A percentile compares a stretch with the other conserved stretches of the same genome.
phyloP scores from a whole-genome alignment of 805 yeast genomes.

The Kodamaea leandrae region DNA sequence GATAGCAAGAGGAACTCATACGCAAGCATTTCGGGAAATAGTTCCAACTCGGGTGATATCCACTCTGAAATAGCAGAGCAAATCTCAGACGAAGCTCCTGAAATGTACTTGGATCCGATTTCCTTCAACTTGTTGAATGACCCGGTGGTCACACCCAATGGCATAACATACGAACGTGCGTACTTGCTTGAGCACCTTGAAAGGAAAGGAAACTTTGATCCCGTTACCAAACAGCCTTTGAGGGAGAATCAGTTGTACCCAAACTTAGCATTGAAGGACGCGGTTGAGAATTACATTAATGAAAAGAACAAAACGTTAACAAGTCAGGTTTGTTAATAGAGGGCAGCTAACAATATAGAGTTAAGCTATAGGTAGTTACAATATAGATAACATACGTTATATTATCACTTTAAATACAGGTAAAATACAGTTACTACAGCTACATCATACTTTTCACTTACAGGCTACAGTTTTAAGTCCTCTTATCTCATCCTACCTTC shows the following conservation, averaged over 20 bases:
- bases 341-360: too few species aligned
- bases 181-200: conserved; percentile 12
- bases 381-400: too few species aligned
- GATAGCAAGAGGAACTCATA: conserved; percentile 1
- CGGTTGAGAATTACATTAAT: conserved; percentile 28
- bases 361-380: too few species aligned
- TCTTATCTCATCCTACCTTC: too few species aligned
- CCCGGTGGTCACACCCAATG: conserved; percentile 19
- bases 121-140: conserved; percentile 16
- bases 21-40: background rate
- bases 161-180: conserved; percentile 17
- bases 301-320: conserved; percentile 3
- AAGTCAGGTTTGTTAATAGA: too few species aligned
- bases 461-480: too few species aligned
- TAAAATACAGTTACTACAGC: too few species aligned
- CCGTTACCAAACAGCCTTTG: conserved; percentile 38
- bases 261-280: conserved; percentile 38
- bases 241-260: conserved; percentile 36
- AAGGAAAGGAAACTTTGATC: conserved; percentile 30
- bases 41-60: background rate
- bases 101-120: conserved; percentile 15
- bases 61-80: conserved; percentile 4
- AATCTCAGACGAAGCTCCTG: conserved; percentile 17
- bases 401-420: too few species aligned
- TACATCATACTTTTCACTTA: too few species aligned